Evolutionary conservation across 108 stramenopile genomes (phyloP).

Genomic region (Nitzschia palea): DNA sequence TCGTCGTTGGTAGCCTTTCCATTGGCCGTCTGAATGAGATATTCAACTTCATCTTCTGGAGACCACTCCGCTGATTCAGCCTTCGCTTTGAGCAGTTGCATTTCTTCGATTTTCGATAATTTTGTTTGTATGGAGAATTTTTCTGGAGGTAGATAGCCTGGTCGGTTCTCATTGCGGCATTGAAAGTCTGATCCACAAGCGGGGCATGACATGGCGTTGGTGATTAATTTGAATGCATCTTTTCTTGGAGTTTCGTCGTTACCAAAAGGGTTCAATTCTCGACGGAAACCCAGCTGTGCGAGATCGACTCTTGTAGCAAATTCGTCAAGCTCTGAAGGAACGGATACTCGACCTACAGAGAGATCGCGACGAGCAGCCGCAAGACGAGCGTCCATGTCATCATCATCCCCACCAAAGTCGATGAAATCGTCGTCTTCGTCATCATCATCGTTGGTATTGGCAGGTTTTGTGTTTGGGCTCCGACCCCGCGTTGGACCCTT

Average conservation of each 20-base stretch:
- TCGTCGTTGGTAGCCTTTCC: slow-evolving; percentile 12
- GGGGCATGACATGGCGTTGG: slow-evolving; percentile 80
- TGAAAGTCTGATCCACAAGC: slow-evolving; percentile 89
- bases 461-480: neutral
- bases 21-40: slow-evolving; percentile 61
- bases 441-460: slow-evolving; percentile 31
- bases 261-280: slow-evolving; percentile 75
- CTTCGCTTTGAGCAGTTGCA: slow-evolving; percentile 74
- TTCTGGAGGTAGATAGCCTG: slow-evolving; percentile 78
- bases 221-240: slow-evolving; percentile 61
- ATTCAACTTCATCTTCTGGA: slow-evolving; percentile 85
- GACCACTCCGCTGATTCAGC: slow-evolving; percentile 79
- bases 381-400: slow-evolving; percentile 59
- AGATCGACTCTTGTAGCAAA: slow-evolving; percentile 51
- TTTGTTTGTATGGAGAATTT: slow-evolving; percentile 75
- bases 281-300: slow-evolving; percentile 63
- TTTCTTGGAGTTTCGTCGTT: slow-evolving; percentile 77
- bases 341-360: slow-evolving; percentile 47
- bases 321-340: slow-evolving; percentile 53
- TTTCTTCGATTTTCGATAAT: slow-evolving; percentile 73
- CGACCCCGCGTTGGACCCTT: slow-evolving; percentile 16
- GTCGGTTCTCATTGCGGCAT: slow-evolving; percentile 50
- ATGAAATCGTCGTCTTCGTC: slow-evolving; percentile 22
- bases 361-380: slow-evolving; percentile 43
- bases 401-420: slow-evolving; percentile 30